A percentile compares a stretch with the other conserved stretches of the same genome.
These are phyloP conservation scores for Ceratobasidium sp. DNA, from an alignment of 1,284 basidiomycete genomes.

Conservation along the genomic window DNA sequence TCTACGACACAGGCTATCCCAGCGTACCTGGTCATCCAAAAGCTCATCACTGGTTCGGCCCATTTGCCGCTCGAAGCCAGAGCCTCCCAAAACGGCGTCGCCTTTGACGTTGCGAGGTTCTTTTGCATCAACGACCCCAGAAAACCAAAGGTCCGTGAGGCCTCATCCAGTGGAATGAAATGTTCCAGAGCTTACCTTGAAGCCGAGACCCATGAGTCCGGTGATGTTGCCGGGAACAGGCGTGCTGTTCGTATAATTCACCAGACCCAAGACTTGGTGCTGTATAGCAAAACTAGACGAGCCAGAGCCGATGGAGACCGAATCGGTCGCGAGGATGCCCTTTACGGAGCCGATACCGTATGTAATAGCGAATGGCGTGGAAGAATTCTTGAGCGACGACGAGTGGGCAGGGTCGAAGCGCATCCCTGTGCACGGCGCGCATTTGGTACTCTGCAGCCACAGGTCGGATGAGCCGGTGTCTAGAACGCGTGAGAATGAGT, in stretches of 20 bases:
- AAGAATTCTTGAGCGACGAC: constrained; percentile 64
- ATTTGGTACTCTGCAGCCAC: constrained; percentile 43
- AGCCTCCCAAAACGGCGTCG: constrained; percentile 47
- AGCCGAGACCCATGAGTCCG: constrained; percentile 38
- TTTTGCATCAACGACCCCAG: constrained; percentile 51
- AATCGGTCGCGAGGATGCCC: constrained; percentile 76
- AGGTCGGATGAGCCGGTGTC: constrained; percentile 47
- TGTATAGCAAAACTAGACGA: constrained; percentile 73
- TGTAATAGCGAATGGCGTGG: constrained; percentile 72
- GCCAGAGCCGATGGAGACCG: constrained; percentile 66
- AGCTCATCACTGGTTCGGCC: constrained; percentile 65
- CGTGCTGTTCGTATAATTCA: constrained; percentile 26
- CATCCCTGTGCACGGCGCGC: constrained; percentile 36
- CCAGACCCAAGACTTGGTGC: constrained; percentile 61
- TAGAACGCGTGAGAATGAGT: constrained; percentile 16
- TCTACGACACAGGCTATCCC: background rate
- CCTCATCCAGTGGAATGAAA: background rate
- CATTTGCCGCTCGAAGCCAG: constrained; percentile 40
- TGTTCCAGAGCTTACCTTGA: constrained; percentile 16
- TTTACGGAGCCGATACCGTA: constrained; percentile 85
- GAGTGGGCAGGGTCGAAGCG: constrained; percentile 63
- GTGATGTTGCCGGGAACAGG: constrained; percentile 36
- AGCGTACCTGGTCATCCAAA: constrained; percentile 78
- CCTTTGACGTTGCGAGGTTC: constrained; percentile 57
- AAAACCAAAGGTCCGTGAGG: constrained; percentile 1